Evolutionary conservation across 306 rosid species (phyloP).

Genomic region (Citrullus mucosospermus): DNA sequence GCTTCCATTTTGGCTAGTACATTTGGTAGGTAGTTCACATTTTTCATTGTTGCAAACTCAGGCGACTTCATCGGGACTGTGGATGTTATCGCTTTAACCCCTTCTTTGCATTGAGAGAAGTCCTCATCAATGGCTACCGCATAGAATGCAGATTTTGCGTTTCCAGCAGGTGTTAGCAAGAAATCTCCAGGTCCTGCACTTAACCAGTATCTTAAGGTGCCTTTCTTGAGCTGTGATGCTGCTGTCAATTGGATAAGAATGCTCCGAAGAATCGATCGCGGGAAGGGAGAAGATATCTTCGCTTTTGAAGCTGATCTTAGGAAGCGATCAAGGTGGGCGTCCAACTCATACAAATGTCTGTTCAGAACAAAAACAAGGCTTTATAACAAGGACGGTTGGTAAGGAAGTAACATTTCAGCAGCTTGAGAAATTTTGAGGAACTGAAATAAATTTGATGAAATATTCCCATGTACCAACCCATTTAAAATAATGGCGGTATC

Average conservation of each 20-base stretch:
- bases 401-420: neutral
- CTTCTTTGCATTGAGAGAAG: constrained; percentile 56
- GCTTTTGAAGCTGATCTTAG: constrained; percentile 70
- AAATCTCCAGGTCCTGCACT: constrained; percentile 93
- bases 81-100: constrained; percentile 73
- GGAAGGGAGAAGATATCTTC: constrained; percentile 48
- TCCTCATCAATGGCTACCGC: constrained; percentile 65
- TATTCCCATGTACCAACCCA: constrained; percentile 34
- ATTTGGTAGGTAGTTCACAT: constrained; percentile 85
- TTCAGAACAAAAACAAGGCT: constrained; percentile 3
- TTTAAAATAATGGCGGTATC: constrained; percentile 70
- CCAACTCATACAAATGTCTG: constrained; percentile 75
- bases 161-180: constrained; percentile 48
- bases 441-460: neutral
- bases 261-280: constrained; percentile 50
- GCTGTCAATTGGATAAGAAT: constrained; percentile 69
- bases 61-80: constrained; percentile 62
- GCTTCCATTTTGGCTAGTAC: constrained; percentile 74
- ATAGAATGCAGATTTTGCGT: constrained; percentile 62
- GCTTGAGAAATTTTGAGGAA: neutral
- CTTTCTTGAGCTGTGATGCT: constrained; percentile 59
- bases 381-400: neutral
- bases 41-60: constrained; percentile 61
- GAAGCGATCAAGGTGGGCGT: constrained; percentile 69
- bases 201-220: constrained; percentile 72